phyloP scores from a whole-genome alignment of 73 alveolate species.

The Blepharisma stoltei region DNA sequence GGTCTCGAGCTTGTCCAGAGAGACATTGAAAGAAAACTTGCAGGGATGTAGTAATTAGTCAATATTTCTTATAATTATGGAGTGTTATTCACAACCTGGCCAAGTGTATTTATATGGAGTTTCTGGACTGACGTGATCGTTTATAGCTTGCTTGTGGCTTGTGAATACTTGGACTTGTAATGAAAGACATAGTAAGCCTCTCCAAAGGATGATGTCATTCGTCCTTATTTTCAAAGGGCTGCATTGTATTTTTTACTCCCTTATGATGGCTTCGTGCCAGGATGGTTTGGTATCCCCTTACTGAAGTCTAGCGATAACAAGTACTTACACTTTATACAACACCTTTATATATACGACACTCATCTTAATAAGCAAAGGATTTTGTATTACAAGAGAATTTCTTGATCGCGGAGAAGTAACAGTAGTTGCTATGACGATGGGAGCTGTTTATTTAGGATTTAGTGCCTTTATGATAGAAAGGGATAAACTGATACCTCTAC shows the following conservation, averaged over 20 bases:
- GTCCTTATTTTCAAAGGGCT: neutral
- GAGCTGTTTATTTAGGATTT: constrained; percentile 19
- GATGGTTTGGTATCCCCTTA: neutral
- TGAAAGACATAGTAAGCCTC: neutral
- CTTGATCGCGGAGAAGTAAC: constrained; percentile 17
- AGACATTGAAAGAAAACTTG: constrained; percentile 75
- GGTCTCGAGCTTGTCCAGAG: constrained; percentile 70
- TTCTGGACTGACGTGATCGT: no score
- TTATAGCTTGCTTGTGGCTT: neutral
- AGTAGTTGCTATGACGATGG: constrained; percentile 3
- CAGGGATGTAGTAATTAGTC: neutral
- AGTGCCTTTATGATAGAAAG: constrained; percentile 28
- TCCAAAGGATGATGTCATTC: neutral
- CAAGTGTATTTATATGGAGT: no score
- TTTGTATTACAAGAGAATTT: neutral
- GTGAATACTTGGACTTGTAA: constrained; percentile 2
- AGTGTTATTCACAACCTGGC: no score
- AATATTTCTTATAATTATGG: no score
- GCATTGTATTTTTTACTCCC: neutral
- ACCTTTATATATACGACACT: constrained; percentile 19
- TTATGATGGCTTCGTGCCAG: no score
- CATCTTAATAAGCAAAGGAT: constrained; percentile 25
- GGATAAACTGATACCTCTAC: neutral
- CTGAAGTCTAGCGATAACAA: constrained; percentile 21
- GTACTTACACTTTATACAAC: constrained; percentile 24